Percentiles rank a stretch among this genome's conserved stretches.
phyloP scores from a whole-genome alignment of 139 green algal species.

The Chlamydomonas asymmetrica region DNA sequence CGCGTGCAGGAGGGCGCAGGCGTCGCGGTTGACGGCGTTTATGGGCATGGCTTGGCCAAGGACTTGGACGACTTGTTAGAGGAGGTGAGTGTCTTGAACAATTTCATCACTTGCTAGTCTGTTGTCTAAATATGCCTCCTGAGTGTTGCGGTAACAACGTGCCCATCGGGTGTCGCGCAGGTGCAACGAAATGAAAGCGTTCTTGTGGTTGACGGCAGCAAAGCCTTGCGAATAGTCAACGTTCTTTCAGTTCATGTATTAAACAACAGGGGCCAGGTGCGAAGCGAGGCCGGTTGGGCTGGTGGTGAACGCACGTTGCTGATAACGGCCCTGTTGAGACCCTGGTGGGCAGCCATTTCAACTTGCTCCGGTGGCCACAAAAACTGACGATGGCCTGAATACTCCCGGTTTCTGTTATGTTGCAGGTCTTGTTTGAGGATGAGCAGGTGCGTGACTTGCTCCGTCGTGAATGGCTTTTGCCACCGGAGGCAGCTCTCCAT shows the following conservation, averaged over 20 bases:
- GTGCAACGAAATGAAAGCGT: slow-evolving; percentile 29
- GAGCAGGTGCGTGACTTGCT: slow-evolving; percentile 53
- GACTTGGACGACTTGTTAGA: slow-evolving; percentile 25
- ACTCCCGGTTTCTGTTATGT: too few relatives aligned
- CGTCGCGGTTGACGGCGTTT: slow-evolving; percentile 7
- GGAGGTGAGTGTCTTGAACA: slow-evolving; percentile 9
- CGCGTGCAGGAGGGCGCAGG: slow-evolving; percentile 16
- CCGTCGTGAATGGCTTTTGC: too few relatives aligned
- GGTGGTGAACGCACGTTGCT: too few relatives aligned
- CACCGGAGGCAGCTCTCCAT: too few relatives aligned
- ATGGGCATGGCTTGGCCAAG: slow-evolving; percentile 23
- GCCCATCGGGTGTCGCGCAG: too few relatives aligned
- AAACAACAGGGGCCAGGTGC: slow-evolving; percentile 31
- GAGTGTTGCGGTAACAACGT: too few relatives aligned
- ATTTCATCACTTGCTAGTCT: background rate
- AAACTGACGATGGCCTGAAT: too few relatives aligned
- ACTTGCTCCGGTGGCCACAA: too few relatives aligned
- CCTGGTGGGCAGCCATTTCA: too few relatives aligned
- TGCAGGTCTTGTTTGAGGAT: slow-evolving; percentile 45
- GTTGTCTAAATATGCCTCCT: too few relatives aligned
- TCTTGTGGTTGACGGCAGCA: slow-evolving; percentile 27
- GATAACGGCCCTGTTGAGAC: too few relatives aligned
- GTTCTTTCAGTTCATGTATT: slow-evolving; percentile 35
- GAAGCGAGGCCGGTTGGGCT: too few relatives aligned
- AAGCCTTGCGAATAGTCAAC: slow-evolving; percentile 34